Conservation (phyloP, 331 rosid genomes). For the Telfairia occidentalis region DNA sequence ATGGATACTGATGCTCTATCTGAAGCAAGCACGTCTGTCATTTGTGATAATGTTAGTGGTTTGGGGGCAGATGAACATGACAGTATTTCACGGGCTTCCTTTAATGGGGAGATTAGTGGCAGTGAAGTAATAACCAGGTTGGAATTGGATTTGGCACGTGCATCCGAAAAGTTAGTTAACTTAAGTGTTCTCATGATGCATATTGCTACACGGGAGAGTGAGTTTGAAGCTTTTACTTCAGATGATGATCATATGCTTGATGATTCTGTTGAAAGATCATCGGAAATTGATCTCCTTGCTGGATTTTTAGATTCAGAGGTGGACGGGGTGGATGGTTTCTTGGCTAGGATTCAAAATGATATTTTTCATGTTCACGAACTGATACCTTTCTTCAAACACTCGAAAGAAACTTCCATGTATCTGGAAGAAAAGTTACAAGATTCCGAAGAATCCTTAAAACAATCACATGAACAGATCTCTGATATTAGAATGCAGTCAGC, state of each 20-base stretch:
- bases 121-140: constrained; percentile 26
- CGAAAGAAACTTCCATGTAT: constrained; percentile 26
- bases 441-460: constrained; percentile 40
- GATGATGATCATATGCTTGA: constrained; percentile 25
- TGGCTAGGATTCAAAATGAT: constrained; percentile 37
- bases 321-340: constrained; percentile 41
- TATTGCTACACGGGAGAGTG: constrained; percentile 51
- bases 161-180: constrained; percentile 65
- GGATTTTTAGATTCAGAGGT: constrained; percentile 66
- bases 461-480: constrained; percentile 48
- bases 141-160: constrained; percentile 44
- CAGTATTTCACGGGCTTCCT: constrained; percentile 18
- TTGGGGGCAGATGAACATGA: constrained; percentile 18
- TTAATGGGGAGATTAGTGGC: constrained; percentile 24
- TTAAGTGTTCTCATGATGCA: constrained; percentile 55
- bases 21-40: constrained; percentile 25
- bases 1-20: constrained; percentile 30
- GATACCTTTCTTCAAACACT: constrained; percentile 24
- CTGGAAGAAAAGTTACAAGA: constrained; percentile 40
- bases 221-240: constrained; percentile 41
- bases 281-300: constrained; percentile 56
- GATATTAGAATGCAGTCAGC: constrained; percentile 54
- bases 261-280: constrained; percentile 34
- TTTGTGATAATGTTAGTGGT: constrained; percentile 18
- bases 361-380: constrained; percentile 27